Evolutionary conservation across 768 basidiomycete genomes (phyloP).

Genomic region (Tephrocybe sp.): DNA sequence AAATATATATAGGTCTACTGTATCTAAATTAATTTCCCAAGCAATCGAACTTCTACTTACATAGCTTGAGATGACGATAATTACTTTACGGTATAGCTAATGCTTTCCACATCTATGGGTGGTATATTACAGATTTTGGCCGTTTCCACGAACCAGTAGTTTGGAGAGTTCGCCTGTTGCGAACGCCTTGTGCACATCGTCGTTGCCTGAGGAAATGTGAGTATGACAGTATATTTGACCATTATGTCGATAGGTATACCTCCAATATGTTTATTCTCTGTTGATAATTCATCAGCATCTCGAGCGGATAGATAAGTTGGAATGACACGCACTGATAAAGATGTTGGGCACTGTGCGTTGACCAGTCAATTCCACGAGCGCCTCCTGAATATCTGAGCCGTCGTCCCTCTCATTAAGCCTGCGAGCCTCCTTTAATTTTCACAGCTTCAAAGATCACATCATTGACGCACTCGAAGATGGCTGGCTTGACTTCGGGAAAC

Average conservation of each 20-base stretch:
- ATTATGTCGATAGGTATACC: conserved; percentile 31
- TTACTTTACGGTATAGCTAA: too few species aligned
- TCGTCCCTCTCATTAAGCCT: conserved; percentile 63
- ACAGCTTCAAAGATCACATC: background rate
- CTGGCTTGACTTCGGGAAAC: conserved; percentile 35
- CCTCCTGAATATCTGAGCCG: conserved; percentile 61
- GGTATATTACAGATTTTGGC: conserved; percentile 2
- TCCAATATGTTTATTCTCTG: conserved; percentile 55
- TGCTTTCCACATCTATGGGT: background rate
- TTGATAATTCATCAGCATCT: background rate
- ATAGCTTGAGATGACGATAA: too few species aligned
- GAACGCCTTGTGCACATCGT: conserved; percentile 31
- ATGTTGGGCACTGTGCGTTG: conserved; percentile 76
- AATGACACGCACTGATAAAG: conserved; percentile 59
- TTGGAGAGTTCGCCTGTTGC: conserved; percentile 26
- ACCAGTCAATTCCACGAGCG: conserved; percentile 58
- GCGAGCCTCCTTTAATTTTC: background rate
- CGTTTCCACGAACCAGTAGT: conserved; percentile 32
- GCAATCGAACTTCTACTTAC: too few species aligned
- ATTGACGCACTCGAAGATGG: conserved; percentile 45
- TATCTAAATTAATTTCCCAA: too few species aligned
- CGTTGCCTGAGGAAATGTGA: conserved; percentile 32
- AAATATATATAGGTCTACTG: too few species aligned
- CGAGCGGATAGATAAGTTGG: background rate
- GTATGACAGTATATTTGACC: background rate